phyloP scores from a whole-genome alignment of 805 yeast species.

The Teunomyces tritomae region DNA sequence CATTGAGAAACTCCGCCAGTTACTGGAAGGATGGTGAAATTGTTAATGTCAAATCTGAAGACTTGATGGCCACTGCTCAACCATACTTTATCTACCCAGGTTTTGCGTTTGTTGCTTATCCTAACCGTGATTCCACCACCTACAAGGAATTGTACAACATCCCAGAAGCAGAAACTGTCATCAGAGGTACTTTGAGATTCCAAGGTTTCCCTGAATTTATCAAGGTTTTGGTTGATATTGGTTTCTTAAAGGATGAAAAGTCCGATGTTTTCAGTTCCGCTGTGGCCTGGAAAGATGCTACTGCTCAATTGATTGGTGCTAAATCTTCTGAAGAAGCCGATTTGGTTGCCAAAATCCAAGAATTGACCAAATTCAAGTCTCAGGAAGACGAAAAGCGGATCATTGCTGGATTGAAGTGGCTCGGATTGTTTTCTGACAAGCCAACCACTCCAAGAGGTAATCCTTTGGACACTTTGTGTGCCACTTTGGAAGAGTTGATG shows the following conservation, averaged over 20 bases:
- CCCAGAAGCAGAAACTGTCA: conserved; percentile 95
- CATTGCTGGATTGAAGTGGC: conserved; percentile 86
- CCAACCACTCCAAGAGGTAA: conserved; percentile 85
- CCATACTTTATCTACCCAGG: conserved; percentile 97
- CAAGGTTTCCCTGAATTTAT: conserved; percentile 99
- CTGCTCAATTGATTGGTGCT: conserved; percentile 73
- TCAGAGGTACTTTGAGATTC: conserved; percentile 96
- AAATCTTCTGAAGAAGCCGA: conserved; percentile 67
- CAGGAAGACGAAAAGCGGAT: conserved; percentile 84
- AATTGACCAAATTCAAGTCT: conserved; percentile 76
- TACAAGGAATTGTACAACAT: conserved; percentile 89
- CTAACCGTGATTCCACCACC: conserved; percentile 96
- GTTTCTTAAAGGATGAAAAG: conserved; percentile 80
- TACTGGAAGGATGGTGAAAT: conserved; percentile 85
- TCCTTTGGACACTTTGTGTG: conserved; percentile 94
- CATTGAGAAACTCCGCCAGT: conserved; percentile 89
- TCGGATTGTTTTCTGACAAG: conserved; percentile 81
- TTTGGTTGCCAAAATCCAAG: conserved; percentile 69
- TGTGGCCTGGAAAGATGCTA: conserved; percentile 85
- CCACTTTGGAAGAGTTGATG: conserved; percentile 92
- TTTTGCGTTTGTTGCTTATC: conserved; percentile 90
- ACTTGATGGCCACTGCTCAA: conserved; percentile 90
- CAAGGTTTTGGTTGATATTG: conserved; percentile 91
- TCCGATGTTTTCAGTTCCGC: conserved; percentile 54
- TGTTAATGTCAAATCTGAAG: conserved; percentile 79